These are phyloP conservation scores for Ailanthus altissimus DNA, from an alignment of 345 rosid genomes.

Conservation along the genomic window DNA sequence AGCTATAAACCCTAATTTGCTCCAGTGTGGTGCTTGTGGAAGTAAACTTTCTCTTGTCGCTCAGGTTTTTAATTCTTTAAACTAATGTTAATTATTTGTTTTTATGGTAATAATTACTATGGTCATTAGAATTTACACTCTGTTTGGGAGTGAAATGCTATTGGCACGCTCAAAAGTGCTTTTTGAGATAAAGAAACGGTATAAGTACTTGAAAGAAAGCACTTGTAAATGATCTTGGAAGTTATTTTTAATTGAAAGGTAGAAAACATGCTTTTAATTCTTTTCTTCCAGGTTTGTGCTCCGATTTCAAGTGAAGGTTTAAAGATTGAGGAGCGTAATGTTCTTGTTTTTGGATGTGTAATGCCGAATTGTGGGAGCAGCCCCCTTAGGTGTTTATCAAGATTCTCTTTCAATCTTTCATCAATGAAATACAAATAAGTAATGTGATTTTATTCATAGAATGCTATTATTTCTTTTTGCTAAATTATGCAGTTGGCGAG, in stretches of 20 bases:
- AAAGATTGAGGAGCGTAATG: conserved; percentile 62
- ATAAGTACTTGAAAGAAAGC: no score
- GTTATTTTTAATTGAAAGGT: background rate
- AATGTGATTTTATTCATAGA: background rate
- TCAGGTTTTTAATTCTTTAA: conserved; percentile 48
- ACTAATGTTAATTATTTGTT: no score
- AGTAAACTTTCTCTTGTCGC: conserved; percentile 68
- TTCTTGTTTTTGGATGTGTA: conserved; percentile 70
- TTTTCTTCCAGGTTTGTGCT: conserved; percentile 55
- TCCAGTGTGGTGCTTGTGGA: conserved; percentile 61
- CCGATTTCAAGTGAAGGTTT: conserved; percentile 53
- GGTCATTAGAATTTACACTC: background rate
- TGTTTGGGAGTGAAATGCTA: background rate
- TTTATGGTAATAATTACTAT: no score
- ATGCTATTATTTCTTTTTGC: background rate
- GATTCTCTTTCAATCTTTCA: background rate
- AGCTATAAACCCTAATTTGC: conserved; percentile 32
- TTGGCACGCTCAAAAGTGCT: background rate
- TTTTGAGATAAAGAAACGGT: background rate
- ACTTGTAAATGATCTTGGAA: background rate
- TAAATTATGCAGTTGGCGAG: conserved; percentile 69
- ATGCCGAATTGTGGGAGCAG: conserved; percentile 53
- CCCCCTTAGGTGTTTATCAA: conserved; percentile 54
- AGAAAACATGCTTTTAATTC: background rate
- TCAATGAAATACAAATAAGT: background rate